Percentiles rank a stretch among this genome's conserved stretches.
These are phyloP conservation scores for Penicillium sumatraense DNA, from an alignment of 2,329 filamentous ascomycete genomes.

Conservation along the genomic window DNA sequence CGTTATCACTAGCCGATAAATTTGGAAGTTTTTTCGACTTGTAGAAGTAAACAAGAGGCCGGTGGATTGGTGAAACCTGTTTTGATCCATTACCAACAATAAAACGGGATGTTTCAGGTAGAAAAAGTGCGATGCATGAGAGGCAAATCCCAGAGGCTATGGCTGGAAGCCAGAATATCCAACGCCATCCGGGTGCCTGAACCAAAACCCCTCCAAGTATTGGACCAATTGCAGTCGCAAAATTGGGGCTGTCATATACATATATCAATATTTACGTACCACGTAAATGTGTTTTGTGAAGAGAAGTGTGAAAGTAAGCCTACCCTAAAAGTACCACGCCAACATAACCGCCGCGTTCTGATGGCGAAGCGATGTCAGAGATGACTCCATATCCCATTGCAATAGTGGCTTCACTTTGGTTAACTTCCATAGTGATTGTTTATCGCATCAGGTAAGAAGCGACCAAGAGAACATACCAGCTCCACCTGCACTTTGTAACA, in stretches of 20 bases:
- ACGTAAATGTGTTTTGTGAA: too few species aligned
- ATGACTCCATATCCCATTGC: neutral
- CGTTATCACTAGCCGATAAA: neutral
- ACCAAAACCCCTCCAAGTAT: neutral
- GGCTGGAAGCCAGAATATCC: neutral
- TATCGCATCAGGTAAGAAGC: neutral
- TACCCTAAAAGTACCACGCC: neutral
- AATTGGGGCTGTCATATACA: constrained; percentile 16
- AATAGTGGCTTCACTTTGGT: neutral
- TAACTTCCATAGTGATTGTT: neutral
- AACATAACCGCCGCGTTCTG: neutral
- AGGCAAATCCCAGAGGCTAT: neutral
- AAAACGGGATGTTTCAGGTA: neutral
- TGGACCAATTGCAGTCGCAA: neutral
- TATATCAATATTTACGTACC: too few species aligned
- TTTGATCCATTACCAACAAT: neutral
- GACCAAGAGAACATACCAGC: neutral
- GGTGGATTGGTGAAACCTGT: neutral
- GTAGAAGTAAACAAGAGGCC: neutral
- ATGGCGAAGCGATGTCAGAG: neutral
- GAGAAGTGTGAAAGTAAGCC: too few species aligned
- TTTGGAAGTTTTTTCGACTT: neutral
- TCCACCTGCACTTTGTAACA: neutral
- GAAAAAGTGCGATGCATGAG: neutral
- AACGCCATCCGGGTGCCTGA: neutral